Base-by-base conservation (phyloP, 768 basidiomycete species). In the Agrocybe praecox region DNA sequence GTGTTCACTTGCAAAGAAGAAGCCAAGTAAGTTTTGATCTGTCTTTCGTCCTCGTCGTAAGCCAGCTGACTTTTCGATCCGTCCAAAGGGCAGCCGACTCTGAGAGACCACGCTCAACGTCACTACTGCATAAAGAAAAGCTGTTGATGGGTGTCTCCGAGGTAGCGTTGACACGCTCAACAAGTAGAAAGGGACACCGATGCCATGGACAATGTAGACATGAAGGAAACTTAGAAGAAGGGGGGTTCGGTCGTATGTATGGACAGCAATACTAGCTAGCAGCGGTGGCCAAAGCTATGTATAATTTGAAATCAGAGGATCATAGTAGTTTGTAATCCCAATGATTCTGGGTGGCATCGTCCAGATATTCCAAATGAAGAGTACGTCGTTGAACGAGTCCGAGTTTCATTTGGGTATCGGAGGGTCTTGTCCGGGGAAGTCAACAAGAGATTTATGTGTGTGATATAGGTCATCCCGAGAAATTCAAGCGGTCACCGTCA, bases 71-170 rank as follows among this genome's bases (percentile, higher is more conserved):
- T 2, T 58, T 46, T 14, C 49, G 43, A 23, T 58, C 58, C 0
- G 47, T 71, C 23, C 50, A 48, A 36, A 19, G 58, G 79, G 79
- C 55, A 62, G 68, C 43, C 66, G 73, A 21, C 74, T 83, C 21
- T n/a, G n/a, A 70, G 80, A 48, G 72, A 71, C 14, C 80, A 80
- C 80, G 78, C 77, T 40, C 69, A 80, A 72, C 80, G 68, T 66
- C 71, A 15, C 62, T 76, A 6, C 67, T 72, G 51, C 69, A 71
- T n/a, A 72, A 74, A 42, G 76, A 75, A 52, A 74, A 79, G 54
- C 58, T 76, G 17, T 79, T 80, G 76, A 76, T 82, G 22, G 80
- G 80, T 62, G 74, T 70, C 11, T 55, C 56, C 29, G 65, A 63
- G 14, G 55, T 64, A 53, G 9, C 34, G 34, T 8, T 24, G 57